Evolutionary conservation across 805 yeast genomes (phyloP).

Genomic region (Zygosaccharomyces bisporus): DNA sequence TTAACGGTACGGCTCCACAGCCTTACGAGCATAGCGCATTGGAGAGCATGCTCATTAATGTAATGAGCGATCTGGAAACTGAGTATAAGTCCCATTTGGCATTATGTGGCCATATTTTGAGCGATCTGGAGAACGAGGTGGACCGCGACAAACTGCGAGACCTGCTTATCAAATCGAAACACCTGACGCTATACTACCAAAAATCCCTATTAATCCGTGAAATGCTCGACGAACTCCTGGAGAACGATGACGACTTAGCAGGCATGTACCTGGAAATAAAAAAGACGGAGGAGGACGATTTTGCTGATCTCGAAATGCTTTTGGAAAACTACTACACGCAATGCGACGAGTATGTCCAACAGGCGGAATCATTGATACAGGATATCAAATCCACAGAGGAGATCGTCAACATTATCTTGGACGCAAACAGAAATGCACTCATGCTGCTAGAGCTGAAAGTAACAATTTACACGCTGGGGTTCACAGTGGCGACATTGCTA

Average conservation of each 20-base stretch:
- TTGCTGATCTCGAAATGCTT: conserved; percentile 80
- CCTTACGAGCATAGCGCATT: conserved; percentile 77
- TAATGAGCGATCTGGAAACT: conserved; percentile 72
- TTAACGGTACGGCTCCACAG: conserved; percentile 36
- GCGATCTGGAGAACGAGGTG: conserved; percentile 72
- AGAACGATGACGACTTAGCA: conserved; percentile 79
- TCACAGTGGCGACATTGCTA: conserved; percentile 76
- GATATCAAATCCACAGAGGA: conserved; percentile 91
- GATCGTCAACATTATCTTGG: conserved; percentile 84
- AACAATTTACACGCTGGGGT: conserved; percentile 77
- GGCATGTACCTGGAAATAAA: conserved; percentile 68
- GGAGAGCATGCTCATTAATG: conserved; percentile 77
- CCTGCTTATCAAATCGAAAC: conserved; percentile 67
- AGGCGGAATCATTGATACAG: conserved; percentile 73
- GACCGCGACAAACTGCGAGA: conserved; percentile 72
- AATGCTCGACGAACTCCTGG: conserved; percentile 77
- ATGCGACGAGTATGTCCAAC: conserved; percentile 90
- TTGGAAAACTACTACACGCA: conserved; percentile 87
- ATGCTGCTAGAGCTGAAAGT: conserved; percentile 83
- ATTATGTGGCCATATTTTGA: conserved; percentile 58
- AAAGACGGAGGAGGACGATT: conserved; percentile 36
- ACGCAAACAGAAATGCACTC: conserved; percentile 84
- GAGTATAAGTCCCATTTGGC: conserved; percentile 60
- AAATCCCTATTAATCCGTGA: conserved; percentile 70
- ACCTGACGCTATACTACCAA: conserved; percentile 68